Evolutionary conservation across 148 eudicot species (phyloP).

Genomic region (Vaccinium macrocarpon): DNA sequence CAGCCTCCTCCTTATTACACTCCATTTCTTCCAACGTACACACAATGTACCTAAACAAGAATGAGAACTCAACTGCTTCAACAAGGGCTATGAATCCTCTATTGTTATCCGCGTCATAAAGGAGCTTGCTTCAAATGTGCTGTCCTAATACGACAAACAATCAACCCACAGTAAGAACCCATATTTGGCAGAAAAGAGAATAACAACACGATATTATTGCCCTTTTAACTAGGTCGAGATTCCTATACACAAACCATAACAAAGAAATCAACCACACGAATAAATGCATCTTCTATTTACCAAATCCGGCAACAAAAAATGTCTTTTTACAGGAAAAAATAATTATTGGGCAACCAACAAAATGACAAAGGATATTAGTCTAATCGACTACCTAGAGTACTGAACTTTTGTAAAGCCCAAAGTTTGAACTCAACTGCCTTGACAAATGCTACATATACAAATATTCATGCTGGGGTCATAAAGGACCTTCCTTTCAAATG

Average conservation of each 20-base stretch:
- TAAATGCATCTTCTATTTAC: neutral
- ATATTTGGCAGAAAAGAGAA: neutral
- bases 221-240: neutral
- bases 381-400: neutral
- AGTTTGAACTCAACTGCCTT: neutral
- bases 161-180: neutral
- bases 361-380: neutral
- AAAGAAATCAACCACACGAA: neutral
- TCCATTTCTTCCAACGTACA: slow-evolving; percentile 29
- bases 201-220: neutral
- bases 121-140: neutral
- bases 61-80: neutral
- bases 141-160: neutral
- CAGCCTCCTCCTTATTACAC: slow-evolving; percentile 44
- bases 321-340: neutral
- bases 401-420: neutral
- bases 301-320: too few relatives aligned
- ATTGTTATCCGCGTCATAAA: neutral
- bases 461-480: neutral
- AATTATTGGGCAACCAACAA: neutral
- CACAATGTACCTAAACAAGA: neutral
- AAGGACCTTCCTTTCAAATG: neutral
- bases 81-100: neutral
- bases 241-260: neutral
- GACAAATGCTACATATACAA: neutral